Conservation (phyloP, 352 stramenopile species). For the Blastocystis hominis region DNA sequence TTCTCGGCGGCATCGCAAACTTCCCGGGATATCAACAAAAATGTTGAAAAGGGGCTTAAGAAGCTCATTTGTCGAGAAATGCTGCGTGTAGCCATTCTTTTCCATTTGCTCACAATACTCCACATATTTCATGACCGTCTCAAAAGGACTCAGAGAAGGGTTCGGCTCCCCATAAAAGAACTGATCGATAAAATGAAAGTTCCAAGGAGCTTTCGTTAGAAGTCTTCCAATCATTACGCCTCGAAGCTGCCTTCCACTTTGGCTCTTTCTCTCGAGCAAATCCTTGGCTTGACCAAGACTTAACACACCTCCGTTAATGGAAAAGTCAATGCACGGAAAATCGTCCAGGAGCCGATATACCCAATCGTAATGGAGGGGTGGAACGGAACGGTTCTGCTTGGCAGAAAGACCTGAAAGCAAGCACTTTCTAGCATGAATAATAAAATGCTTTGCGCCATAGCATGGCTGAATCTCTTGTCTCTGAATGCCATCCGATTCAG, state of each 20-base stretch:
- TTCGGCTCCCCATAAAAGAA: neutral
- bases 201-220: neutral
- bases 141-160: neutral
- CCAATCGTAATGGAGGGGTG: slow-evolving; percentile 26
- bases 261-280: neutral
- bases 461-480: too few species aligned
- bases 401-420: neutral
- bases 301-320: slow-evolving; percentile 7
- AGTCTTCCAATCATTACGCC: slow-evolving; percentile 20
- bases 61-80: neutral
- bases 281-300: neutral
- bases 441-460: neutral
- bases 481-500: neutral
- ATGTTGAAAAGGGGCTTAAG: slow-evolving; percentile 20
- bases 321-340: slow-evolving; percentile 1
- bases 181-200: slow-evolving; percentile 6
- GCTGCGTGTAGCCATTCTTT: neutral
- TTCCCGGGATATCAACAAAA: neutral
- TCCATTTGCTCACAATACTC: slow-evolving; percentile 20
- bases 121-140: neutral
- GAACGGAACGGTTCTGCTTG: slow-evolving; percentile 19
- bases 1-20: neutral
- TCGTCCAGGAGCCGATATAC: slow-evolving; percentile 6
- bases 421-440: slow-evolving; percentile 52
- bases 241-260: neutral